Conservation (phyloP, 164 flowering plant genomes). For the Saururus chinensis region DNA sequence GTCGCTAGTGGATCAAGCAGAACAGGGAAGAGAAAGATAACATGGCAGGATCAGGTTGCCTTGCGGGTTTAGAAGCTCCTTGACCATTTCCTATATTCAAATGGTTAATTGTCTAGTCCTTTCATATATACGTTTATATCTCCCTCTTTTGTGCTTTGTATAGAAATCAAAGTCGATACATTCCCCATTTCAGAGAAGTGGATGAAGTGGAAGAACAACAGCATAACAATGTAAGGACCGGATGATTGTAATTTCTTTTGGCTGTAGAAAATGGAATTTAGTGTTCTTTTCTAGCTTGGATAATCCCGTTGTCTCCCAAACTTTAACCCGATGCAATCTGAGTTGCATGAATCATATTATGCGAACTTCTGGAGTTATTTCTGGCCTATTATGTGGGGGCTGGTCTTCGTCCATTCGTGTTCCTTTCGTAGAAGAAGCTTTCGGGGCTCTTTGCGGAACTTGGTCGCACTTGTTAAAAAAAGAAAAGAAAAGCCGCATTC, state of each 20-base stretch:
- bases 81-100: not conserved
- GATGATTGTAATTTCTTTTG: not conserved
- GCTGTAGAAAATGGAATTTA: too few species aligned
- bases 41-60: constrained; percentile 92
- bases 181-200: not conserved
- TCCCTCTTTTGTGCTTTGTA: not conserved
- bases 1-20: constrained; percentile 38
- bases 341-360: too few species aligned
- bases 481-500: too few species aligned
- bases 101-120: not conserved
- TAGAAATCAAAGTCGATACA: not conserved
- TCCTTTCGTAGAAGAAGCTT: too few species aligned
- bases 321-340: too few species aligned
- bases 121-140: not conserved
- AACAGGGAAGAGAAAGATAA: constrained; percentile 60
- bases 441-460: too few species aligned
- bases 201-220: not conserved
- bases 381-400: too few species aligned
- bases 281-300: too few species aligned
- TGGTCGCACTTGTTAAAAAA: too few species aligned
- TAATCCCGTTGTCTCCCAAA: too few species aligned
- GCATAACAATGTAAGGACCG: not conserved
- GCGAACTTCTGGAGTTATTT: too few species aligned
- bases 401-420: too few species aligned
- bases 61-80: constrained; percentile 37